Evolutionary conservation across 2,329 filamentous ascomycete genomes (phyloP), one percentile per base, ranked within the genome.

Genomic region (Alternaria arbusti): DNA sequence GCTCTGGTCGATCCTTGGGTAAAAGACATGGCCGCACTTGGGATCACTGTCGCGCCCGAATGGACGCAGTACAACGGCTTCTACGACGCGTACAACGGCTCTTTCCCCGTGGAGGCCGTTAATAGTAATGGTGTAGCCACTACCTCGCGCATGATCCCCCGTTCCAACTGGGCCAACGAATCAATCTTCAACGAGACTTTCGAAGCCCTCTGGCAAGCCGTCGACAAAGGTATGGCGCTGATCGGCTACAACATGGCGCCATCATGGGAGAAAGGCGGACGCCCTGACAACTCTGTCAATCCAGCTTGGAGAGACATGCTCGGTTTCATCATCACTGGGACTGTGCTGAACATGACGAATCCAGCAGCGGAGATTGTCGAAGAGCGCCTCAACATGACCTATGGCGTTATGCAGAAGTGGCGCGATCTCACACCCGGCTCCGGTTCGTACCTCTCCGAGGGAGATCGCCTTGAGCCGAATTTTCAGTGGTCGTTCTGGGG

Each of bases 251-350:
- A 52, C 4, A 52, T 52, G 49, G 49, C 49, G 20, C 49, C 30
- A n/a, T 52, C 49, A 10, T 52, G 49, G 49, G 20, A 52, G 20
- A 52, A 52, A 40, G 52, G 52, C 23, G 52, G 52, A n/a, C 25
- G 52, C 43, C 52, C 52, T n/a, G 43, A 55, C n/a, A 55, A 55
- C 9, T 55, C 52, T 15, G 52, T 55, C 25, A 55, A 55, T 36
- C 52, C 52, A 30, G 52, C 52, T 17, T 55, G 52, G 52, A 40
- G 52, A n/a, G 6, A 46, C 52, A 45, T 45, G 52, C 36, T 55
- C 15, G 52, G 52, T 22, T 55, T 55, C 25, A 46, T 55, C 40
- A 55, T 55, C 12, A 28, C 52, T 5, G 52, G 40, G 3, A 45
- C 23, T 15, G 25, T 55, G 3, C 25, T 55, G 3, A 55, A 56